These are phyloP conservation scores for Citrullus mucosospermus DNA, from an alignment of 306 rosid species.

Conservation along the genomic window DNA sequence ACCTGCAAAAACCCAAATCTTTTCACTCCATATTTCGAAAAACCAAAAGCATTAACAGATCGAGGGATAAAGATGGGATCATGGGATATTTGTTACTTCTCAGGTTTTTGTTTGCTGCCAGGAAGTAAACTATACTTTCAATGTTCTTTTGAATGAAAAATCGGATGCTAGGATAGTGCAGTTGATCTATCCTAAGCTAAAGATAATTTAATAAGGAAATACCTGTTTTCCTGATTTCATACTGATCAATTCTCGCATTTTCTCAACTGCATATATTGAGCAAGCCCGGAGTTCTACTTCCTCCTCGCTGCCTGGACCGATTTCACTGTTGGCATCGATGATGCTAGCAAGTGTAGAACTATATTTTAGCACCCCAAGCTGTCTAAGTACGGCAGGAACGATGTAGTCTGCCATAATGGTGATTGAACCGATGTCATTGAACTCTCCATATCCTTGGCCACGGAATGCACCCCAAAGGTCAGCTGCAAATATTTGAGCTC, in stretches of 20 bases:
- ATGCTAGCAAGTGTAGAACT: conserved; percentile 50
- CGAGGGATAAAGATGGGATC: neutral
- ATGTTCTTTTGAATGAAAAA: neutral
- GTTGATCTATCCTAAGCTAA: neutral
- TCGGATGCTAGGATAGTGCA: neutral
- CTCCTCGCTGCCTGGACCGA: conserved; percentile 87
- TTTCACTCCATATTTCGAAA: neutral
- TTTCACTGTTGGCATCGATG: conserved; percentile 59
- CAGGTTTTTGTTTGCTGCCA: neutral
- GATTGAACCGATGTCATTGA: conserved; percentile 58
- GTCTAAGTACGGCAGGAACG: conserved; percentile 85
- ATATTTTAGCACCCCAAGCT: conserved; percentile 75
- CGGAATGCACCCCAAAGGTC: conserved; percentile 86
- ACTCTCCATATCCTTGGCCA: conserved; percentile 76
- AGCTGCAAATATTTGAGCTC: conserved; percentile 96
- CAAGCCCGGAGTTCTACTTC: conserved; percentile 98
- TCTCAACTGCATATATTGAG: conserved; percentile 82
- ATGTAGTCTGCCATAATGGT: conserved; percentile 97
- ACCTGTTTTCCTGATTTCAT: conserved; percentile 67
- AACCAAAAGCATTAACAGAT: neutral
- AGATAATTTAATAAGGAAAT: neutral
- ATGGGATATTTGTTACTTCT: neutral
- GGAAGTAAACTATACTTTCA: neutral
- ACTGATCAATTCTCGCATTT: conserved; percentile 76
- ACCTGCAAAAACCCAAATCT: conserved; percentile 38